Evolutionary conservation across 2,329 filamentous ascomycete species (phyloP).

Genomic region (Talaromyces rugulosus): DNA sequence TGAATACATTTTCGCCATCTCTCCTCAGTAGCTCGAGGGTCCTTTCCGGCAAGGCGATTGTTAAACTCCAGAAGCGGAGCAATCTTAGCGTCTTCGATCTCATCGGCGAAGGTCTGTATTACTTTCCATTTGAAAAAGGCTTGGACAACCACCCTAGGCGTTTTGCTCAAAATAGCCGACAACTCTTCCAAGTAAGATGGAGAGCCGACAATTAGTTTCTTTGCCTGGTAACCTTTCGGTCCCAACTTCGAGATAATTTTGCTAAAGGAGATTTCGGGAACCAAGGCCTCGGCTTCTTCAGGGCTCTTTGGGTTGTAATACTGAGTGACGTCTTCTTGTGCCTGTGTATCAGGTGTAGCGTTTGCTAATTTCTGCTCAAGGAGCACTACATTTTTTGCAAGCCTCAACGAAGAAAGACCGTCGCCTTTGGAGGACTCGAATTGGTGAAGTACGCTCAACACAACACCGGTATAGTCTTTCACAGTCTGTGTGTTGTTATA

Average conservation of each 20-base stretch:
- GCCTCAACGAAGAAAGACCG: slow-evolving; percentile 12
- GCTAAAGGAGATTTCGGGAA: slow-evolving; percentile 54
- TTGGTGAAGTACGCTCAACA: slow-evolving; percentile 38
- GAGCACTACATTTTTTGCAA: slow-evolving; percentile 45
- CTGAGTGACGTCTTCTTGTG: slow-evolving; percentile 60
- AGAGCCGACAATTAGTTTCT: slow-evolving; percentile 56
- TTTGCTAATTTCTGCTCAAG: slow-evolving; percentile 60
- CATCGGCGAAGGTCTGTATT: slow-evolving; percentile 50
- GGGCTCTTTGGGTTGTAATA: slow-evolving; percentile 63
- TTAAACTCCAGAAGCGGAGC: slow-evolving; percentile 57
- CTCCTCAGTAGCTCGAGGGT: slow-evolving; percentile 59
- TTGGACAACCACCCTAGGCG: slow-evolving; percentile 53
- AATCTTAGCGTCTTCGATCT: slow-evolving; percentile 57
- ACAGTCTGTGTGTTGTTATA: slow-evolving; percentile 55
- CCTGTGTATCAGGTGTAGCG: slow-evolving; percentile 55
- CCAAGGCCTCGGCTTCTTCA: slow-evolving; percentile 51
- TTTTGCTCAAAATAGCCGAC: slow-evolving; percentile 51
- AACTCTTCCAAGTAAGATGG: slow-evolving; percentile 59
- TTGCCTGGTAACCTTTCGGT: slow-evolving; percentile 47
- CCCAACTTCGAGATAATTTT: slow-evolving; percentile 51
- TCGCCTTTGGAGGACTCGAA: slow-evolving; percentile 23
- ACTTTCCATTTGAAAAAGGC: slow-evolving; percentile 64
- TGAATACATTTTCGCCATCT: slow-evolving; percentile 63
- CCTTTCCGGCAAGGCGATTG: slow-evolving; percentile 59
- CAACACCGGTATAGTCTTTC: slow-evolving; percentile 46